Percentiles rank a stretch among this genome's conserved stretches.
Evolutionary conservation across 2,329 filamentous ascomycete species (phyloP).

Genomic region (Pseudonectria buxi): DNA sequence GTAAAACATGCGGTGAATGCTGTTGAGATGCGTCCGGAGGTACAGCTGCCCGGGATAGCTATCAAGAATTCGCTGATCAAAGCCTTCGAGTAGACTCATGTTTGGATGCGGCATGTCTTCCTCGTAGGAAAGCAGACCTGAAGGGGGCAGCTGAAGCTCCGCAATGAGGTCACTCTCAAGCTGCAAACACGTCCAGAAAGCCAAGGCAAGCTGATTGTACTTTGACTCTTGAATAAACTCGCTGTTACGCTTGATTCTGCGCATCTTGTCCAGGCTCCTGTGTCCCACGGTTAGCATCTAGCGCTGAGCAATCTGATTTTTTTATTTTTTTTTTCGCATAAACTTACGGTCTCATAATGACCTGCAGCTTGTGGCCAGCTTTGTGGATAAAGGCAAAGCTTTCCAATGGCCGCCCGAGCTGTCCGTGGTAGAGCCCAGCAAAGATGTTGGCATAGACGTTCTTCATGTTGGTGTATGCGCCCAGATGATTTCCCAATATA

Average conservation of each 20-base stretch:
- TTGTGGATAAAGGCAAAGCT: conserved; percentile 61
- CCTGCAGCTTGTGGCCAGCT: conserved; percentile 54
- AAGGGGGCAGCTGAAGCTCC: conserved; percentile 63
- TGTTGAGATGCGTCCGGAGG: conserved; percentile 57
- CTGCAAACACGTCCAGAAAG: conserved; percentile 91
- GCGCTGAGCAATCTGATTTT: neutral
- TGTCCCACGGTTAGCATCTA: conserved; percentile 1
- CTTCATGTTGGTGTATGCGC: conserved; percentile 70
- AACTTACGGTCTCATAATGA: conserved; percentile 68
- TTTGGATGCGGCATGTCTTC: conserved; percentile 62
- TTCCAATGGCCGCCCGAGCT: conserved; percentile 78
- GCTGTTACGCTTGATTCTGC: conserved; percentile 31
- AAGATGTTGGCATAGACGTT: conserved; percentile 82
- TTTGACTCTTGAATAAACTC: conserved; percentile 36
- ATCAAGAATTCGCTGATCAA: conserved; percentile 43
- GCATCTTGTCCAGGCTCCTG: conserved; percentile 45
- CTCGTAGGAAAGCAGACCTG: conserved; percentile 54
- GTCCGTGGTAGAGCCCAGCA: conserved; percentile 81
- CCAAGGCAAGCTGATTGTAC: conserved; percentile 61
- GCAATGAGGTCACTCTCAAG: conserved; percentile 92
- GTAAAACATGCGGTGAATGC: conserved; percentile 53
- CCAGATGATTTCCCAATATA: conserved; percentile 75
- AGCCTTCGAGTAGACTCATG: conserved; percentile 36
- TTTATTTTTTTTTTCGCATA: no score
- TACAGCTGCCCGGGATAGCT: conserved; percentile 60